phyloP scores from a whole-genome alignment of 176 grass and related monocot species.

The Zoysia pacifica region DNA sequence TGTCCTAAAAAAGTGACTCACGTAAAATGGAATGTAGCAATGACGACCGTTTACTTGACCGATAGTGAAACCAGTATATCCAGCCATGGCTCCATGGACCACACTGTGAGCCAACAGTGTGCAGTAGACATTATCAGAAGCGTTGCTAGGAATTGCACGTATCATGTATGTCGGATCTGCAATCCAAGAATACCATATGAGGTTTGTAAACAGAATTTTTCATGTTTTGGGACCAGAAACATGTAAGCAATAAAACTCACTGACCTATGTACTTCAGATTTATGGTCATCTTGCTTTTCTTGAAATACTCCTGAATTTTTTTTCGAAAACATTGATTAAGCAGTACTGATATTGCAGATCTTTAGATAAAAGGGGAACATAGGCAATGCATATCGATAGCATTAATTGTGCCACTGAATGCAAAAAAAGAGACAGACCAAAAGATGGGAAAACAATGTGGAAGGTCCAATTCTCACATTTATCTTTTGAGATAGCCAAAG shows the following conservation, averaged over 20 bases:
- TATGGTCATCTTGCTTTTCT: conserved; percentile 67
- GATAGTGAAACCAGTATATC: conserved; percentile 76
- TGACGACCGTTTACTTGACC: conserved; percentile 88
- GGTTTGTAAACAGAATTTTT: neutral
- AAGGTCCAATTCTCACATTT: conserved; percentile 51
- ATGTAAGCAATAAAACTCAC: conserved; percentile 3
- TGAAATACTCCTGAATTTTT: conserved; percentile 73
- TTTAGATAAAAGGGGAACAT: neutral
- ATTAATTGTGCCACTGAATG: neutral
- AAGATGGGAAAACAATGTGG: neutral
- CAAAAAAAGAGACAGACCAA: neutral
- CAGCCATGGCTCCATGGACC: conserved; percentile 90
- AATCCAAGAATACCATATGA: conserved; percentile 29
- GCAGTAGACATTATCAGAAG: conserved; percentile 92
- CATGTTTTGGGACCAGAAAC: neutral
- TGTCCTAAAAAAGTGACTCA: conserved; percentile 35
- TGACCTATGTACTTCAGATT: conserved; percentile 97
- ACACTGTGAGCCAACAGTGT: conserved; percentile 86
- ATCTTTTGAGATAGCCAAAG: conserved; percentile 84
- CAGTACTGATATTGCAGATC: neutral
- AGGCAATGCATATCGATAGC: neutral
- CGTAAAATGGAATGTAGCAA: conserved; percentile 89
- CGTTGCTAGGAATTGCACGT: conserved; percentile 91
- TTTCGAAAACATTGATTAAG: conserved; percentile 17
- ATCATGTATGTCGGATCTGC: conserved; percentile 99